Conservation (phyloP, 106 monocot species). For the Dendrobium chrysotoxum region DNA sequence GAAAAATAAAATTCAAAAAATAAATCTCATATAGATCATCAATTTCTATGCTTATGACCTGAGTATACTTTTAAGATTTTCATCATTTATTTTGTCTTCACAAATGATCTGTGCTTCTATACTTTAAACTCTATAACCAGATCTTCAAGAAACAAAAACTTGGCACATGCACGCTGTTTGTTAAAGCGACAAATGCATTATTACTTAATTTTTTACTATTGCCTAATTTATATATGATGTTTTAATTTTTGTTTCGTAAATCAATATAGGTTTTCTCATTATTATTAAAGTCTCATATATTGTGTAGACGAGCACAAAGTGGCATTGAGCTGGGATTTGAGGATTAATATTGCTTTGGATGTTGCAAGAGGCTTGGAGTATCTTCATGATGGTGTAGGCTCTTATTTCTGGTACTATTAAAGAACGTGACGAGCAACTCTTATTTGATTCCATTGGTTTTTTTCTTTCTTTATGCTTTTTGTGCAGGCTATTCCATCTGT, state of each 20-base stretch:
- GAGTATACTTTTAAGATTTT: too few relatives aligned
- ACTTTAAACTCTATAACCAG: neutral
- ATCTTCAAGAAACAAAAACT: neutral
- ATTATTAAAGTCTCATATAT: neutral
- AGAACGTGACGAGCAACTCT: neutral
- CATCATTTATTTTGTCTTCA: neutral
- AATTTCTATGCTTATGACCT: too few relatives aligned
- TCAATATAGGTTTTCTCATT: constrained; percentile 3
- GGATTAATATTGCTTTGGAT: constrained; percentile 79
- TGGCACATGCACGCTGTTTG: neutral
- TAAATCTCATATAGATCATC: too few relatives aligned
- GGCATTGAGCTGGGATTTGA: constrained; percentile 64
- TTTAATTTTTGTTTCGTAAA: neutral
- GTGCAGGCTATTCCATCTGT: constrained; percentile 87
- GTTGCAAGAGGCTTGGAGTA: constrained; percentile 97
- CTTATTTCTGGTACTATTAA: neutral
- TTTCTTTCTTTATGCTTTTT: constrained; percentile 15
- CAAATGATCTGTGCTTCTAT: neutral
- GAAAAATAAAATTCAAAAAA: too few relatives aligned
- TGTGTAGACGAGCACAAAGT: constrained; percentile 38
- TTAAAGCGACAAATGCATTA: neutral
- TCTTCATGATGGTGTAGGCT: constrained; percentile 91
- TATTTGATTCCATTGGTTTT: neutral
- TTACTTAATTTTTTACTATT: neutral
- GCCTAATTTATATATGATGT: neutral